Base-by-base conservation (phyloP, 2,329 filamentous ascomycete genomes). In the Westerdykella aurantiaca region DNA sequence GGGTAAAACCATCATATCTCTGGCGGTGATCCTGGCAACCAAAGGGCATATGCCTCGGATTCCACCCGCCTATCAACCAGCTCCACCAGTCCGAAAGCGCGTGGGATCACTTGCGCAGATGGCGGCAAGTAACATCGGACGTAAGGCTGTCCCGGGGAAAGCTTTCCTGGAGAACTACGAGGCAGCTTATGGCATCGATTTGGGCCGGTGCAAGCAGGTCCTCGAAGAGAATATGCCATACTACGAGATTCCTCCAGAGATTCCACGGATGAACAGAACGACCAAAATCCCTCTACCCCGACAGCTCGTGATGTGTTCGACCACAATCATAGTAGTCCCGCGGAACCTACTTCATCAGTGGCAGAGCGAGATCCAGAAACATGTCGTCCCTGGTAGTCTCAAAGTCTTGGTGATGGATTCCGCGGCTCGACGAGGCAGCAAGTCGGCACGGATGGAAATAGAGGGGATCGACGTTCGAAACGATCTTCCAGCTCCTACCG, bases 1-100 rank as follows among this genome's bases (percentile, higher is more conserved):
- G 38, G 90, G 91, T 0, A 97, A 96, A 70, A 96, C 91, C 0
- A 69, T 96, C 21, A 95, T 96, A 10, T 91, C 86, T 50, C 69
- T 97, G 2, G 64, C 74, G 5, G 57, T 75, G n/a, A 71, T 96
- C 33, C 72, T 94, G 21, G 83, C 88, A 2, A 95, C 88, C 0
- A 81, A 79, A 54, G 73, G 82, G 25, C 78, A 90, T 48, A 77
- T 82, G 10, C 79, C 87, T 5, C 69, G 74, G 14, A 77, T 85
- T 3, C 84, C 90, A 2, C 75, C 81, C 3, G 63, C 83, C 42
- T 79, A 84, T 57, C 69, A 76, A 39, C 53, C 68, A 34, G 44
- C 71, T 59, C 38, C 68, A 55, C 52, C 71, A 52, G 38, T 73
- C 38, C 69, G 78, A 25, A 34, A 58, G 0, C 71, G 64, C 3